Base-by-base conservation (phyloP, 805 yeast species). In the Kodamaea neixiangensis region DNA sequence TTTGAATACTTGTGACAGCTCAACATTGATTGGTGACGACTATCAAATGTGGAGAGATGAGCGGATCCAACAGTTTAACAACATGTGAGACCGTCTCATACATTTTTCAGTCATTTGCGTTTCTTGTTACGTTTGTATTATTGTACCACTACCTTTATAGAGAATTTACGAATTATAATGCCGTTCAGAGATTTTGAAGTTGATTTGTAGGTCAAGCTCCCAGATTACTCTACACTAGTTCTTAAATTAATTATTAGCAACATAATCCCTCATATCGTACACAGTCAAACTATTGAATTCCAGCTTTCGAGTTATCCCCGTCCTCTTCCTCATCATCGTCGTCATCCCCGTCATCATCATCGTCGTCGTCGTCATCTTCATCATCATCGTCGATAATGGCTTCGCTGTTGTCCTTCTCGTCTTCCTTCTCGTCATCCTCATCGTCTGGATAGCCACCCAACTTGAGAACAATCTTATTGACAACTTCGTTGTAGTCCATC, bases 401-500 rank as follows among this genome's bases (percentile, higher is more conserved):
- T 9, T 38, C 33, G 3, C 71, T 76, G 3, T 69, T 74, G 0
- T 67, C 75, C 1, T 68, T 75, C 1, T 67, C 75, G 11, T 73
- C 78, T 5, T 78, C 80, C 3, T 78, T 81, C 6, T 76, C 80
- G 3, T 76, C 79, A 22, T 75, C 81, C 1, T 73, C 80, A 13
- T 71, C 81, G 20, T 77, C 81, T 1, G 78, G 78, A 54, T 73
- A 75, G 45, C 82, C 70, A 48, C 77, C 83, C 53, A 91, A 72
- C 63, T 85, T 86, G 68, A 84, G 76, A 17, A 88, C 96, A 45
- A 89, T 78, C 59, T 84, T 83, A 64, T 91, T 96, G 15, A 91
- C 97, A 59, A 94, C 86, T 66, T 92, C 97, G 65, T 89, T 87
- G 83, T 96, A 90, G 60, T 94, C 98, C 86, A 92, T 87, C 98